phyloP scores from a whole-genome alignment of 2,329 filamentous ascomycete genomes.

The Mariannaea elegans region DNA sequence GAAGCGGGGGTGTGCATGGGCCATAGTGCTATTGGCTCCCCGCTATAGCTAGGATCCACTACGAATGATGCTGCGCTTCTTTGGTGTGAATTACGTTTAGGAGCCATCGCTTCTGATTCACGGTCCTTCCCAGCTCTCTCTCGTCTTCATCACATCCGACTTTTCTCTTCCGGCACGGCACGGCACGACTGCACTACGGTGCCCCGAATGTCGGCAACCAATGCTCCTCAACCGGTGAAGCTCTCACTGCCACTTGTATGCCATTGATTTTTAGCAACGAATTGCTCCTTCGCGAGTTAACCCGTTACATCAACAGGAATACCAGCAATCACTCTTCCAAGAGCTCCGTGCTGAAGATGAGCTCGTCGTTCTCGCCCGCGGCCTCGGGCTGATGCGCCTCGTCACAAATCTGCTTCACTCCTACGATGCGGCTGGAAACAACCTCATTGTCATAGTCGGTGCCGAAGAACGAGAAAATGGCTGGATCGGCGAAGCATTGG shows the following conservation, averaged over 20 bases:
- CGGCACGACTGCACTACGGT: slow-evolving; percentile 24
- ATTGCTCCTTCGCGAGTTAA: slow-evolving; percentile 21
- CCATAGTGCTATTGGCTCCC: too few species aligned
- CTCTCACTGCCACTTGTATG: slow-evolving; percentile 72
- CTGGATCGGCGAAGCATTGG: slow-evolving; percentile 95
- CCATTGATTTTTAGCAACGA: neutral
- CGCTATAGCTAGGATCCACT: too few species aligned
- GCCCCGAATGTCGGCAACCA: slow-evolving; percentile 60
- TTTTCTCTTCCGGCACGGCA: slow-evolving; percentile 7
- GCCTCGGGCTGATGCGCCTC: slow-evolving; percentile 89
- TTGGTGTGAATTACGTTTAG: too few species aligned
- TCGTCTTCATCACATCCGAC: slow-evolving; percentile 20
- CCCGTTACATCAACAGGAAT: slow-evolving; percentile 65
- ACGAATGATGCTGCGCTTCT: too few species aligned
- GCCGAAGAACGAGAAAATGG: slow-evolving; percentile 93
- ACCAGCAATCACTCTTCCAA: slow-evolving; percentile 95
- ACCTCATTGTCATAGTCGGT: slow-evolving; percentile 87
- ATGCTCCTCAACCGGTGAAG: slow-evolving; percentile 76
- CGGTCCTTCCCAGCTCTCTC: neutral
- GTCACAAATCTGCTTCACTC: slow-evolving; percentile 97
- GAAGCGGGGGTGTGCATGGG: too few species aligned
- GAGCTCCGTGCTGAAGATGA: slow-evolving; percentile 91
- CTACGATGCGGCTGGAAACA: slow-evolving; percentile 95
- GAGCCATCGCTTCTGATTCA: too few species aligned
- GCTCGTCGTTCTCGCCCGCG: slow-evolving; percentile 89